These are phyloP conservation scores for Proliferodiscus dingleyae DNA, from an alignment of 2,329 filamentous ascomycete species.

Conservation along the genomic window DNA sequence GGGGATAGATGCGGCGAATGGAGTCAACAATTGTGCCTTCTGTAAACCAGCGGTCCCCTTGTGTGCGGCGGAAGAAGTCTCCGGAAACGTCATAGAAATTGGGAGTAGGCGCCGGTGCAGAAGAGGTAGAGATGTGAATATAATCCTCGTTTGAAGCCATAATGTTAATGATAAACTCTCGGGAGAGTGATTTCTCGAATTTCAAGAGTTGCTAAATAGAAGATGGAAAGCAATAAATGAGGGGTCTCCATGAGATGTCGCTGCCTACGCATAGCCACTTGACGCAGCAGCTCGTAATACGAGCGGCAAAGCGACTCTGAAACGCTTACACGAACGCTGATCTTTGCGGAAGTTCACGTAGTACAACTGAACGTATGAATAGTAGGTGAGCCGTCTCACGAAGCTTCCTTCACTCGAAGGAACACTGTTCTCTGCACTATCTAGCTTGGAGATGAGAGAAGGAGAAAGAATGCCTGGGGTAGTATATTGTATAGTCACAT, in stretches of 20 bases:
- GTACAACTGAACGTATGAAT: too few species aligned
- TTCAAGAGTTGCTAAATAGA: not conserved
- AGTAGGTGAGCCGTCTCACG: too few species aligned
- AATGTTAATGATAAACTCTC: not conserved
- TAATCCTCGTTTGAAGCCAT: conserved; percentile 20
- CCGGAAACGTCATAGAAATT: conserved; percentile 7
- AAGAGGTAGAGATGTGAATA: conserved; percentile 11
- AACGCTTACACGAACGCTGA: not conserved
- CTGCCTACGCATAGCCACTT: not conserved
- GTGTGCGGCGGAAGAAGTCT: conserved; percentile 17
- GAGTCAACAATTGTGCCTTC: conserved; percentile 16
- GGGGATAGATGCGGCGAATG: conserved; percentile 16
- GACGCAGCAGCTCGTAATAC: not conserved
- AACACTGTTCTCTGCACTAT: too few species aligned
- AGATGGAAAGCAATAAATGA: not conserved
- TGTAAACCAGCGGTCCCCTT: conserved; percentile 17
- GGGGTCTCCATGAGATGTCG: not conserved
- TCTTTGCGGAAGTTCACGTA: too few species aligned
- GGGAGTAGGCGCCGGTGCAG: not conserved
- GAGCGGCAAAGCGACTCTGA: not conserved
- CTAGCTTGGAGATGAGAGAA: too few species aligned
- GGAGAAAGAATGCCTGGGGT: too few species aligned
- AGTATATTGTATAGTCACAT: too few species aligned
- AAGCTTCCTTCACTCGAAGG: too few species aligned
- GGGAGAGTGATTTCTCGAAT: not conserved